Evolutionary conservation across 768 basidiomycete species (phyloP), one percentile per base, ranked within the genome.

Genomic region (Aureoboletus auriporus): DNA sequence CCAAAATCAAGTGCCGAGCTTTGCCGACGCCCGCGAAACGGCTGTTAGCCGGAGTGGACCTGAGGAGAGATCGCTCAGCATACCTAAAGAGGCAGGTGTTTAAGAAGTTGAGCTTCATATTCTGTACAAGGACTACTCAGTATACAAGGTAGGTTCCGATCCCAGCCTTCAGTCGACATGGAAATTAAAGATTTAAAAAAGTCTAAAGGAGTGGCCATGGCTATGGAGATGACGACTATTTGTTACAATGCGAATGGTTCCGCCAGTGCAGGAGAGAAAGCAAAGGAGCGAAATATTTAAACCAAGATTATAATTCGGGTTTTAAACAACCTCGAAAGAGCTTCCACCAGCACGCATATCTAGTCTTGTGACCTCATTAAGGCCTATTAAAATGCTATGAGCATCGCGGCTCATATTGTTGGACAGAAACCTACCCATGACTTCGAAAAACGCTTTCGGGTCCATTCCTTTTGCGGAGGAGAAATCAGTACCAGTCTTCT

Each of bases 401-500:
- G 17, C 5, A 35, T 16, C 20, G 27, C 11, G 4, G 0, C 10
- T 30, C 9, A 9, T 5, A 23, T 48, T 13, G 3, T 40, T 39
- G 12, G 39, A 37, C 2, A 23, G 30, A 36, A 11, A 57, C 75
- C 39, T 62, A 83, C 83, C 84, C 83, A 87, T 83, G 44, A 86
- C 81, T 59, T 84, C 77, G 64, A 89, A 88, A 74, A 88, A 88
- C 38, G 77, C 74, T 60, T 82, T 84, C 8, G 86, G 86, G 55
- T 86, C 84, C 86, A 88, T 86, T 17, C 86, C 82, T 63, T 73
- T 61, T 0, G 77, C 75, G 8, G 75, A 74, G 23, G 60, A 52
- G 60, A 83, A 86, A 61, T 89, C 86, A 6, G 86, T 88, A 8
- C 86, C 86, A 3, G 85, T 87, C 70, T 85, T 84, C 70, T 83